These are phyloP conservation scores for Quercus phellos DNA, from an alignment of 331 rosid genomes.

Conservation along the genomic window DNA sequence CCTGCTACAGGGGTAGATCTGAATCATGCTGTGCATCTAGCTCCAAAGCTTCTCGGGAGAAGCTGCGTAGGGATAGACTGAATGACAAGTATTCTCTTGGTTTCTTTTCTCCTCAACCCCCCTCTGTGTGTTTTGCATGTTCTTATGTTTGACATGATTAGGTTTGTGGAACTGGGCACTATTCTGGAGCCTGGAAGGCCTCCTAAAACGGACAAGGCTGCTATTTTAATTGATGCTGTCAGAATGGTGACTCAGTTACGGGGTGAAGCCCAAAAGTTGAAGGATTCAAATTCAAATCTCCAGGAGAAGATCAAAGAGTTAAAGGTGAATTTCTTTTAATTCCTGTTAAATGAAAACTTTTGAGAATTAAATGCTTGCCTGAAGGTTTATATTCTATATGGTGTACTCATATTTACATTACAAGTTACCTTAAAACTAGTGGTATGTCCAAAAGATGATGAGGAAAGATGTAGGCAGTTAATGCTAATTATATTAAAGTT, in stretches of 20 bases:
- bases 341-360: not conserved
- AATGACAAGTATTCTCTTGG: conserved; percentile 68
- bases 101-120: not conserved
- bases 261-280: conserved; percentile 77
- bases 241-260: conserved; percentile 87
- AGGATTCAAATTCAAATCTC: conserved; percentile 67
- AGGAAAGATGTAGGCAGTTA: not conserved
- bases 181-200: conserved; percentile 96
- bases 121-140: conserved; percentile 10
- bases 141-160: conserved; percentile 33
- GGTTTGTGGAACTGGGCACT: conserved; percentile 88
- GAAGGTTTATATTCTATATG: not conserved
- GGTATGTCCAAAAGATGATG: not conserved
- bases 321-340: conserved; percentile 44
- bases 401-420: not conserved
- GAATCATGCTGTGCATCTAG: conserved; percentile 64
- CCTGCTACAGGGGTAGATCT: conserved; percentile 59
- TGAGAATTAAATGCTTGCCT: conserved; percentile 9
- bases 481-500: not conserved
- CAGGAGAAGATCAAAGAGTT: conserved; percentile 92
- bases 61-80: conserved; percentile 91
- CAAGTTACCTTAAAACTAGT: not conserved
- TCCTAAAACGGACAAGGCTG: conserved; percentile 91
- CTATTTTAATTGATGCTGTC: conserved; percentile 69
- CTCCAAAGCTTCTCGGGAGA: conserved; percentile 97